A percentile compares a stretch with the other conserved stretches of the same genome.
These are phyloP conservation scores for Moringa oleifera DNA, from an alignment of 345 rosid species.

Conservation along the genomic window DNA sequence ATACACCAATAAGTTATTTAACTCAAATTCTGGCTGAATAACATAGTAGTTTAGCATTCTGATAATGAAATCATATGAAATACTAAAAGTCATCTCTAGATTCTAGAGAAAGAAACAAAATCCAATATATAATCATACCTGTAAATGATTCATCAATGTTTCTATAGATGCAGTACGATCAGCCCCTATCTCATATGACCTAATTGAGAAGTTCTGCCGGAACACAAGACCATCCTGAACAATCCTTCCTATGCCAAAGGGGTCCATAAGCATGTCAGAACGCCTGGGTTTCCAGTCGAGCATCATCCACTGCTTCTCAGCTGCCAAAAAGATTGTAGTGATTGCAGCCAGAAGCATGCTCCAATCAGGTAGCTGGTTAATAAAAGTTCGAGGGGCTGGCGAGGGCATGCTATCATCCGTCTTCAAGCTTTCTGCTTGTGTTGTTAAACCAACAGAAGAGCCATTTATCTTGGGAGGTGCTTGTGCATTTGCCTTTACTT, in stretches of 20 bases:
- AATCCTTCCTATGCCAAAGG: constrained; percentile 77
- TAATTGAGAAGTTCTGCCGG: constrained; percentile 79
- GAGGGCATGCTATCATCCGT: constrained; percentile 39
- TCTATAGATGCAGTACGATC: constrained; percentile 97
- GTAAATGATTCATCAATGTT: constrained; percentile 93
- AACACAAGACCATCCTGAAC: constrained; percentile 89
- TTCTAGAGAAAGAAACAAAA: background rate
- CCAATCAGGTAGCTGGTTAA: constrained; percentile 97
- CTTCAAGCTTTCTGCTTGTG: constrained; percentile 45
- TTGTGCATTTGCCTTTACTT: constrained; percentile 83
- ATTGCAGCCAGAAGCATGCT: constrained; percentile 99
- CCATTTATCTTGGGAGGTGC: constrained; percentile 91
- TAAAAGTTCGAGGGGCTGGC: constrained; percentile 81
- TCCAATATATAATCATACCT: constrained; percentile 36
- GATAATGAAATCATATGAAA: too few relatives aligned
- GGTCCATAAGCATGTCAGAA: constrained; percentile 78
- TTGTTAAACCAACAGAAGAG: constrained; percentile 40
- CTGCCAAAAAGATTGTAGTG: constrained; percentile 91
- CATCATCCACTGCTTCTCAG: constrained; percentile 99
- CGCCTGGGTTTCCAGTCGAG: constrained; percentile 97
- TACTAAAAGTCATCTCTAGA: background rate
- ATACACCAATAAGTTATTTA: background rate
- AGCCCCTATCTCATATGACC: constrained; percentile 98
- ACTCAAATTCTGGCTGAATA: background rate
- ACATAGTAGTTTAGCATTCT: background rate